phyloP scores from a whole-genome alignment of 352 stramenopile species.

The Globisporangium viniferum region DNA sequence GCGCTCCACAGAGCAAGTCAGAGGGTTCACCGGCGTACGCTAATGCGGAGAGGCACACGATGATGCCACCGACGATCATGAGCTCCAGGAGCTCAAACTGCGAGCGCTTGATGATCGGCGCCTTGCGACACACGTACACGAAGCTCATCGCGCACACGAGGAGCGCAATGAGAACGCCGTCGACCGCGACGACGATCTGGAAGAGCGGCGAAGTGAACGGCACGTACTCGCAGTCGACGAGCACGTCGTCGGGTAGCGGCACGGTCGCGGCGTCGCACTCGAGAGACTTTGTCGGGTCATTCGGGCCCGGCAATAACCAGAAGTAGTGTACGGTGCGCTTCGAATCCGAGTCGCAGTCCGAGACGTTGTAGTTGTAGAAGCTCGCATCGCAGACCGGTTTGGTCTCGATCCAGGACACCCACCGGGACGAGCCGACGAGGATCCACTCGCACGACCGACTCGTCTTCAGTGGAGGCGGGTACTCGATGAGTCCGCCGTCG shows the following conservation, averaged over 20 bases:
- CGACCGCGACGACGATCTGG: constrained; percentile 6
- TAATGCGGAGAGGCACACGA: constrained; percentile 28
- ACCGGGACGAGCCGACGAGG: constrained; percentile 17
- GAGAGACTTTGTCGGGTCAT: constrained; percentile 15
- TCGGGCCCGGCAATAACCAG: constrained; percentile 32
- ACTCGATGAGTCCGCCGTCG: constrained; percentile 26
- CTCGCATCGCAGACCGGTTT: constrained; percentile 36
- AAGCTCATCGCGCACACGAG: constrained; percentile 19
- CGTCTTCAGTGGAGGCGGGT: constrained; percentile 28
- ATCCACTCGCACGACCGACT: constrained; percentile 54
- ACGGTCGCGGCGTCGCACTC: constrained; percentile 25
- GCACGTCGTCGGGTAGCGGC: constrained; percentile 19
- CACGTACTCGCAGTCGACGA: constrained; percentile 42
- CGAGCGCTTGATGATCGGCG: constrained; percentile 40
- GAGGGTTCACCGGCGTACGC: constrained; percentile 31
- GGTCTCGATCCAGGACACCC: constrained; percentile 30
- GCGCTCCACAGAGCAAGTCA: constrained; percentile 24
- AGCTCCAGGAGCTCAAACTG: constrained; percentile 43
- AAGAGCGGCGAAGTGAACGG: constrained; percentile 24
- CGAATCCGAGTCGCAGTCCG: constrained; percentile 25
- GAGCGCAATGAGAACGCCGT: constrained; percentile 18
- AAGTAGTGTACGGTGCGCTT: constrained; percentile 28
- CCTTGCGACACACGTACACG: constrained; percentile 30
- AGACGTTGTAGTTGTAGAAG: constrained; percentile 42
- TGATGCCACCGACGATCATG: constrained; percentile 38